Percentiles rank a stretch among this genome's conserved stretches.
These are phyloP conservation scores for Articulospora tetracladia DNA, from an alignment of 495 filamentous ascomycete species.

Conservation along the genomic window DNA sequence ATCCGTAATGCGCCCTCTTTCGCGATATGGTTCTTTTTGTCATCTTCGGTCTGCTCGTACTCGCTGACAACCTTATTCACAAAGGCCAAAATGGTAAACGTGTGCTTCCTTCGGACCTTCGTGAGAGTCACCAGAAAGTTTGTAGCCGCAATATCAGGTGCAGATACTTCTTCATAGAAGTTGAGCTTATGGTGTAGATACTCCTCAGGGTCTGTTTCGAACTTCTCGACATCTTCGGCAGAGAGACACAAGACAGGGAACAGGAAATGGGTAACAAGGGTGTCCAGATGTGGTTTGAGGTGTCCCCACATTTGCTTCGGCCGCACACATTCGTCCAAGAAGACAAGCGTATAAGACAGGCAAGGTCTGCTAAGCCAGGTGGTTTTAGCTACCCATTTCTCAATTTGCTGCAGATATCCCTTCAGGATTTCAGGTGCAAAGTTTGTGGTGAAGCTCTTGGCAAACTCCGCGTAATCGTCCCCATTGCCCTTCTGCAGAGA, in stretches of 20 bases:
- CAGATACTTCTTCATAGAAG: slow-evolving; percentile 94
- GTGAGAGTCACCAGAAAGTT: slow-evolving; percentile 95
- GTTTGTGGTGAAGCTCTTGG: slow-evolving; percentile 83
- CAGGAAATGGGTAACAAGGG: slow-evolving; percentile 84
- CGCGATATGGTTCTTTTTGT: slow-evolving; percentile 84
- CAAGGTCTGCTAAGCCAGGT: slow-evolving; percentile 92
- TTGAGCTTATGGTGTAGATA: slow-evolving; percentile 96
- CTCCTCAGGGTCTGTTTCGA: slow-evolving; percentile 89
- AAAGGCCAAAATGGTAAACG: slow-evolving; percentile 88
- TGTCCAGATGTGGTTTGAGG: slow-evolving; percentile 89
- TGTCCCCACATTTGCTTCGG: slow-evolving; percentile 95
- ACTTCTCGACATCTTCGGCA: slow-evolving; percentile 89
- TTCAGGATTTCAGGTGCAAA: slow-evolving; percentile 96
- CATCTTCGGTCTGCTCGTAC: slow-evolving; percentile 74
- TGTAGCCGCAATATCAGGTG: slow-evolving; percentile 92
- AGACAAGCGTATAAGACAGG: slow-evolving; percentile 85
- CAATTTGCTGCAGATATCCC: slow-evolving; percentile 86
- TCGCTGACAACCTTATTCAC: slow-evolving; percentile 91
- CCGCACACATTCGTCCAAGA: slow-evolving; percentile 95
- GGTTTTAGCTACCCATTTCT: slow-evolving; percentile 94
- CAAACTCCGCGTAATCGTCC: slow-evolving; percentile 70
- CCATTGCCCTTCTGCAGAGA: slow-evolving; percentile 62
- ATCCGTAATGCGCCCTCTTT: slow-evolving; percentile 96
- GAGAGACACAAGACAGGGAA: slow-evolving; percentile 94
- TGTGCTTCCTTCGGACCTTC: slow-evolving; percentile 92